Evolutionary conservation across 805 yeast species (phyloP).

Genomic region (Saccharomyces paradoxus): DNA sequence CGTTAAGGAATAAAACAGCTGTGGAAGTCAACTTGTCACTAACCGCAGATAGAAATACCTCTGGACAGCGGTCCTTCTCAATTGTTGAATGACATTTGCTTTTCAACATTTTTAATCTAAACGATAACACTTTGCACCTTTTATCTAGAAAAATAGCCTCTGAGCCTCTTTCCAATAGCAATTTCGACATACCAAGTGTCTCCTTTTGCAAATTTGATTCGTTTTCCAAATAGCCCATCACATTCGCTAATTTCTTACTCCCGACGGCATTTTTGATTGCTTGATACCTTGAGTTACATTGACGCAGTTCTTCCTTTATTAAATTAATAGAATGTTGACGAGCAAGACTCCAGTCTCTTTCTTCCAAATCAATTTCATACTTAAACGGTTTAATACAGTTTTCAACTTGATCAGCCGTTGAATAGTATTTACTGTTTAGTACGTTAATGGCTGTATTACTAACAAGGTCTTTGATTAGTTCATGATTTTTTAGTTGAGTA

Average conservation of each 20-base stretch:
- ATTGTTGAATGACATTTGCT: conserved; percentile 69
- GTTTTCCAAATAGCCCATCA: conserved; percentile 57
- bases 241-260: conserved; percentile 73
- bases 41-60: conserved; percentile 84
- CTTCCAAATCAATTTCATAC: conserved; percentile 93
- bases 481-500: conserved; percentile 76
- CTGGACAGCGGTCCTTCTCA: conserved; percentile 88
- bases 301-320: conserved; percentile 76
- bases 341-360: conserved; percentile 82
- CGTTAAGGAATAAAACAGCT: conserved; percentile 85
- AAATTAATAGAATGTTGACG: conserved; percentile 68
- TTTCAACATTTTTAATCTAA: conserved; percentile 70
- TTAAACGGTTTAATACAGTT: conserved; percentile 97
- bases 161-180: conserved; percentile 66
- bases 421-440: conserved; percentile 65
- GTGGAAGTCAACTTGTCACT: conserved; percentile 88
- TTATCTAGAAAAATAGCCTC: conserved; percentile 76
- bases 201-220: conserved; percentile 40
- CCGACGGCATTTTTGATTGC: conserved; percentile 66
- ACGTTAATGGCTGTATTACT: conserved; percentile 79
- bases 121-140: conserved; percentile 56
- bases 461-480: conserved; percentile 74
- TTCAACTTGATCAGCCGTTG: conserved; percentile 97
- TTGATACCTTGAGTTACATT: conserved; percentile 60
- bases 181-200: conserved; percentile 75